phyloP scores from a whole-genome alignment of 78 protist genomes.

The Polysphondylium violaceum region DNA sequence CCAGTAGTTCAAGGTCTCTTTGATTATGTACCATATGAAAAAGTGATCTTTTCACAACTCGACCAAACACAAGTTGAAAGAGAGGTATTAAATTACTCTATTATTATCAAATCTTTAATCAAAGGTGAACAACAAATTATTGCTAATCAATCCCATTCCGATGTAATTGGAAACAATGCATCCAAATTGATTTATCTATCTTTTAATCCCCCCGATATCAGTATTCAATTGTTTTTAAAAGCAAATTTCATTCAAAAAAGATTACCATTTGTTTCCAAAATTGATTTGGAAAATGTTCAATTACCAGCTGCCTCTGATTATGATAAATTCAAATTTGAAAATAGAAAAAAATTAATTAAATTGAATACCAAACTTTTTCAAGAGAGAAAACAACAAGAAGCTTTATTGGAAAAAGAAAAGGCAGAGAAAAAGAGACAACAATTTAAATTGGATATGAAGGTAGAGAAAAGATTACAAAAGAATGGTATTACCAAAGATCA shows the following conservation, averaged over 20 bases:
- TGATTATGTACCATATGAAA: neutral
- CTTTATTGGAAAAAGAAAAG: too few relatives aligned
- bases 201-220: too few relatives aligned
- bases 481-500: neutral
- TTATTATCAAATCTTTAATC: slow-evolving; percentile 3
- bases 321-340: too few relatives aligned
- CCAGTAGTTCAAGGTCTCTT: slow-evolving; percentile 47
- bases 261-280: too few relatives aligned
- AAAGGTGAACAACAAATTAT: neutral
- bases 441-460: neutral
- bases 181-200: neutral
- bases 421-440: neutral
- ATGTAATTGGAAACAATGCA: neutral
- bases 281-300: too few relatives aligned
- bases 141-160: neutral
- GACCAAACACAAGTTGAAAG: neutral
- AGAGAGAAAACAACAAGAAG: too few relatives aligned
- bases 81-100: neutral
- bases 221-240: too few relatives aligned
- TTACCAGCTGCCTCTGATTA: too few relatives aligned
- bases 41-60: neutral
- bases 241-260: too few relatives aligned
- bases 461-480: neutral
- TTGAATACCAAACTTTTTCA: too few relatives aligned
- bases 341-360: too few relatives aligned